Percentiles rank a stretch among this genome's conserved stretches.
phyloP scores from a whole-genome alignment of 768 basidiomycete species.

The Auriculariales sp. region DNA sequence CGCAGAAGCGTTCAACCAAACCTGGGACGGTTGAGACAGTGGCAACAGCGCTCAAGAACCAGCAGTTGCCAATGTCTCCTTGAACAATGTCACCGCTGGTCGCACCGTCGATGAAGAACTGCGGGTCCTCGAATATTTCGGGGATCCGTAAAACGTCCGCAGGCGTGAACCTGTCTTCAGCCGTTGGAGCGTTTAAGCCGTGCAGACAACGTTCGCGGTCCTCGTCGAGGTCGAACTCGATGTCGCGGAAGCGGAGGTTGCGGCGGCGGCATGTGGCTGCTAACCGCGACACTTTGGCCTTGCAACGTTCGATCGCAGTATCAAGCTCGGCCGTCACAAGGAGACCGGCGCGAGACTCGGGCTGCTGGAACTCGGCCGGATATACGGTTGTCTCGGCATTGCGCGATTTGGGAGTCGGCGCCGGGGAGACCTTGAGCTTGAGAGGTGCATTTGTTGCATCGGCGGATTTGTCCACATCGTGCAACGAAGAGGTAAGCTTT shows the following conservation, averaged over 20 bases:
- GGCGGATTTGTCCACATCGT: background rate
- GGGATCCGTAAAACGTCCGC: constrained; percentile 32
- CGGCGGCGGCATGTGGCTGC: constrained; percentile 28
- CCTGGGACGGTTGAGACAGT: constrained; percentile 29
- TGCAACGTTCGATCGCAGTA: constrained; percentile 31
- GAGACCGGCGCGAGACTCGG: constrained; percentile 19
- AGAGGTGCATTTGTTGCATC: too few relatives aligned
- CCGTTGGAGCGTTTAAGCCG: constrained; percentile 16
- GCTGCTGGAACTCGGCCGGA: constrained; percentile 2
- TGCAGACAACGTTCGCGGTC: constrained; percentile 26
- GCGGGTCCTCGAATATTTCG: constrained; percentile 35
- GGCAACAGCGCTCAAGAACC: constrained; percentile 37
- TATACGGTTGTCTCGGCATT: background rate
- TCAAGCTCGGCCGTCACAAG: constrained; percentile 31
- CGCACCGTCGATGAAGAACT: constrained; percentile 22
- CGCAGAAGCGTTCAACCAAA: constrained; percentile 37
- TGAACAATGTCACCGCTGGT: constrained; percentile 32
- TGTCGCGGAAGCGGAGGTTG: constrained; percentile 40
- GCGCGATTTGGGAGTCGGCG: too few relatives aligned
- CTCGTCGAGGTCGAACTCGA: constrained; percentile 39
- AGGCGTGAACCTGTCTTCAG: constrained; percentile 13
- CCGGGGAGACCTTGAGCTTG: too few relatives aligned
- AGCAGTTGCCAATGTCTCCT: constrained; percentile 37
- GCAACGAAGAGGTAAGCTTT: background rate
- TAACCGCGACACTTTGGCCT: constrained; percentile 28